Base-by-base conservation (phyloP, 352 stramenopile species). In the Phytophthora meadii region DNA sequence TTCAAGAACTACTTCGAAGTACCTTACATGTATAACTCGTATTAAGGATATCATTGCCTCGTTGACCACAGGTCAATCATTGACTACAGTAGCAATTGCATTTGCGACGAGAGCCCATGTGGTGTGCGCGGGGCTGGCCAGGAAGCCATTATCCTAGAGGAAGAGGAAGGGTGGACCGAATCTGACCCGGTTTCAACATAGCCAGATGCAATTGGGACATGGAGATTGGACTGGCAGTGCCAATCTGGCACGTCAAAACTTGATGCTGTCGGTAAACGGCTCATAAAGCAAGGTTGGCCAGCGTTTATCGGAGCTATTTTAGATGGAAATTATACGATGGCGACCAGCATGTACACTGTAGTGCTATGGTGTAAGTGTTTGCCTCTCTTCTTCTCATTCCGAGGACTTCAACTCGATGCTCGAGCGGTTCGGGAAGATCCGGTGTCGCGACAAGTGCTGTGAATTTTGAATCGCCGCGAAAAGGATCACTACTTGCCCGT, bases 391-490 rank as follows among this genome's bases (percentile, higher is more conserved):
- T 14, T 36, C 30, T 36, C 27, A 30, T 30, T 36, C 9, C 8
- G 12, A 11, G 8, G 9, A 36, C 30, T 36, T 11, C 5, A 30
- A 9, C 27, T 30, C 27, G 27, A 30, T 0, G 7, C 5, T 30
- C 30, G 30, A 34, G 28, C 15, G n/a, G 52, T 60, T 41, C 42
- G 22, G 22, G 52, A 61, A 65, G 48, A 65, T 74, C 46, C 54
- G 25, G 53, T 66, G 41, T 37, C 53, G 54, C 48, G 66, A 70
- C 60, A 70, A 62, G 52, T 54, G 9, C 17, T 32, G 48, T 10
- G 52, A 72, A 65, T 68, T 72, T 72, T 71, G 50, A 15, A 45
- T 62, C 42, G 27, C 41, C 63, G 42, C 42, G 42, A 71, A 71
- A 64, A 37, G 34, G 51, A 48, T 34, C 57, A 42, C 46, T 48